Percentiles rank a stretch among this genome's conserved stretches.
phyloP scores from a whole-genome alignment of 2,329 filamentous ascomycete genomes.

The Rachicladosporium sp. region DNA sequence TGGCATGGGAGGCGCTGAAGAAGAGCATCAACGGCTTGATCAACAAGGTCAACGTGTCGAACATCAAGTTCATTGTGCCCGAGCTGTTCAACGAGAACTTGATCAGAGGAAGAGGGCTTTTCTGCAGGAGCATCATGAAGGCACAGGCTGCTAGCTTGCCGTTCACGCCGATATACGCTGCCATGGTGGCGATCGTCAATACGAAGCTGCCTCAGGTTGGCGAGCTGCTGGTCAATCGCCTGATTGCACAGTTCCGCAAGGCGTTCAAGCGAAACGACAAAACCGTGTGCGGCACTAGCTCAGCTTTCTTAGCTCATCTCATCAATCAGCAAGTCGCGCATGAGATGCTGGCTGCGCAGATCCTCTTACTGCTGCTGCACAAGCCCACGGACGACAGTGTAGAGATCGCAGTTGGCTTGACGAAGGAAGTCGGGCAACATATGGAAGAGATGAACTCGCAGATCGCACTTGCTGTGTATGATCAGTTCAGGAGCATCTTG shows the following conservation, averaged over 20 bases:
- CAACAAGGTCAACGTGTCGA: constrained; percentile 97
- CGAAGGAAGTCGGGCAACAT: constrained; percentile 84
- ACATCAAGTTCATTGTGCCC: constrained; percentile 95
- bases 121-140: constrained; percentile 96
- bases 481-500: constrained; percentile 87
- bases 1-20: constrained; percentile 98
- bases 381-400: constrained; percentile 96
- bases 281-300: constrained; percentile 82
- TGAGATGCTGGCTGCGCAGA: constrained; percentile 86
- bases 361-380: constrained; percentile 78
- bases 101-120: constrained; percentile 77
- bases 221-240: constrained; percentile 71
- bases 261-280: constrained; percentile 95
- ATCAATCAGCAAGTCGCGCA: constrained; percentile 94
- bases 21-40: constrained; percentile 98
- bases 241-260: constrained; percentile 89
- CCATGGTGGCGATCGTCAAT: constrained; percentile 93
- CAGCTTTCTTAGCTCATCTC: constrained; percentile 87
- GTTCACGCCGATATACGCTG: constrained; percentile 91
- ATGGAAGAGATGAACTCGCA: constrained; percentile 87
- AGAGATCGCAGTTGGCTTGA: constrained; percentile 90
- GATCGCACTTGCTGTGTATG: constrained; percentile 82
- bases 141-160: constrained; percentile 90
- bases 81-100: constrained; percentile 94
- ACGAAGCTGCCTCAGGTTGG: constrained; percentile 93